phyloP scores from a whole-genome alignment of 2,329 filamentous ascomycete species.

The Penicillium sp. region DNA sequence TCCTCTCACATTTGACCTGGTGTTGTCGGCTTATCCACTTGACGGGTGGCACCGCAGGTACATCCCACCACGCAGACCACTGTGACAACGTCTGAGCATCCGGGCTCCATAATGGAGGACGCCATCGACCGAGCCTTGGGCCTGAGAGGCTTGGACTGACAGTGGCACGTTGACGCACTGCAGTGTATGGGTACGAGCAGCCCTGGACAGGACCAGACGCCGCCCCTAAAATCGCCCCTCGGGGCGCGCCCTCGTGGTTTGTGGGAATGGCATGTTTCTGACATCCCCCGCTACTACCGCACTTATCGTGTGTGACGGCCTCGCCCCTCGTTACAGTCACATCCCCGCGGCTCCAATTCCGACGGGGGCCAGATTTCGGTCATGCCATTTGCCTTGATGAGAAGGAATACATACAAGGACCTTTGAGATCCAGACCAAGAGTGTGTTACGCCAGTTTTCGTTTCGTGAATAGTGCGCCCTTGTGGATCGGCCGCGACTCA shows the following conservation, averaged over 20 bases:
- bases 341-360: constrained; percentile 5
- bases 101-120: constrained; percentile 13
- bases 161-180: constrained; percentile 17
- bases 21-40: too few species aligned
- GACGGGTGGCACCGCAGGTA: too few species aligned
- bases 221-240: too few species aligned
- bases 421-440: constrained; percentile 12
- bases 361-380: too few species aligned
- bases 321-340: constrained; percentile 14
- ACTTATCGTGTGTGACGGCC: constrained; percentile 13
- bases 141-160: constrained; percentile 13
- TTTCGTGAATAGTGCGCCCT: constrained; percentile 19
- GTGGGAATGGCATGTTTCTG: too few species aligned
- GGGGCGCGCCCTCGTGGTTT: too few species aligned
- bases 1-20: too few species aligned
- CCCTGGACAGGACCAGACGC: too few species aligned
- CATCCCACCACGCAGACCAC: too few species aligned
- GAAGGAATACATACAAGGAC: too few species aligned
- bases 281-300: too few species aligned
- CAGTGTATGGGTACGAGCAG: too few species aligned
- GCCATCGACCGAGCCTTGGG: constrained; percentile 11
- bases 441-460: constrained; percentile 14
- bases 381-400: constrained; percentile 4
- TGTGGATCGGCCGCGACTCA: constrained; percentile 19
- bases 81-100: constrained; percentile 13